Evolutionary conservation across 2,329 filamentous ascomycete genomes (phyloP).

Genomic region (Aspergillus sp.): DNA sequence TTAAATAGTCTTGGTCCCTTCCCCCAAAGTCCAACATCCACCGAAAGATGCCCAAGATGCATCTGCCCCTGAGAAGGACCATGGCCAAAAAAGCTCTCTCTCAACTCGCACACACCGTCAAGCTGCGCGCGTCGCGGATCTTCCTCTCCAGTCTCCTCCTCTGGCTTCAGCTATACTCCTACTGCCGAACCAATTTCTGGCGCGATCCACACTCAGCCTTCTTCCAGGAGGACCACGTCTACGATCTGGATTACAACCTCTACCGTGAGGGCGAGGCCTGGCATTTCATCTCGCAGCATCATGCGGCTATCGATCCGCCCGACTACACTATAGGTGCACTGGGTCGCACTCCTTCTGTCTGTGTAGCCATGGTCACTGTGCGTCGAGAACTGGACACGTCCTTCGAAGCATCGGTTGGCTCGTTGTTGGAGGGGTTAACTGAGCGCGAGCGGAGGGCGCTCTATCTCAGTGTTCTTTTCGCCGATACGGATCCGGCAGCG

Average conservation of each 20-base stretch:
- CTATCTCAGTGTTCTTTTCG: conserved; percentile 28
- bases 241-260: conserved; percentile 34
- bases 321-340: neutral
- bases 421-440: conserved; percentile 28
- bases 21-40: too few relatives aligned
- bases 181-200: conserved; percentile 29
- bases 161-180: conserved; percentile 23
- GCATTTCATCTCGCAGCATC: conserved; percentile 28
- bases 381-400: conserved; percentile 30
- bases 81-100: neutral
- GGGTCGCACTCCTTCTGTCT: conserved; percentile 22
- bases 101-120: neutral
- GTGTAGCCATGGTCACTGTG: conserved; percentile 31
- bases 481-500: conserved; percentile 27
- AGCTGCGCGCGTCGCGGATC: conserved; percentile 1
- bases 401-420: conserved; percentile 32
- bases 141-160: conserved; percentile 13
- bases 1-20: too few relatives aligned
- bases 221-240: conserved; percentile 30
- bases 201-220: conserved; percentile 35
- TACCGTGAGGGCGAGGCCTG: conserved; percentile 28
- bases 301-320: conserved; percentile 22
- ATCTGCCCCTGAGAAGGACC: neutral
- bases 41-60: too few relatives aligned
- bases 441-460: conserved; percentile 28